Conservation (phyloP, 441 rosid genomes). For the Omphalea diandra region DNA sequence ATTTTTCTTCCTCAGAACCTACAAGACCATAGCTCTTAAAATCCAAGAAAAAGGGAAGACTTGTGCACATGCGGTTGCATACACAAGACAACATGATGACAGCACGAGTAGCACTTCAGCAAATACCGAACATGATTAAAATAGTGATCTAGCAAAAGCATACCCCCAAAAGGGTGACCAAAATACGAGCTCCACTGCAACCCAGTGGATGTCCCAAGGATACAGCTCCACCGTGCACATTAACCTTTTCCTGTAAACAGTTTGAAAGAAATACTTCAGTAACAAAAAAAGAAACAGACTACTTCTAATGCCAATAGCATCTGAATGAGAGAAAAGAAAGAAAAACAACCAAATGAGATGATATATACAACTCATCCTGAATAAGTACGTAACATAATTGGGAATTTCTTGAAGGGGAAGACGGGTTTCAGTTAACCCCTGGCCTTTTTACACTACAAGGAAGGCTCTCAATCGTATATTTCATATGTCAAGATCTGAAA, state of each 20-base stretch:
- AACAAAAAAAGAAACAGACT: not conserved
- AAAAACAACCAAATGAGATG: not conserved
- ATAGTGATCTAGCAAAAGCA: not conserved
- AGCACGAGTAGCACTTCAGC: not conserved
- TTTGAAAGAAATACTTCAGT: not conserved
- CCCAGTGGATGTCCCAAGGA: slow-evolving; percentile 97
- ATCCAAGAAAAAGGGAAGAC: not conserved
- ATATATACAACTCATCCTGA: not conserved
- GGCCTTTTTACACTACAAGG: too few species aligned
- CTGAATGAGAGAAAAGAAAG: not conserved
- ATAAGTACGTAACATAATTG: too few species aligned
- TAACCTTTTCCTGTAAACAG: slow-evolving; percentile 64
- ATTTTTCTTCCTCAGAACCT: slow-evolving; percentile 71
- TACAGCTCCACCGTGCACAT: slow-evolving; percentile 94
- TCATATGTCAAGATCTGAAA: not conserved
- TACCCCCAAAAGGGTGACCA: slow-evolving; percentile 92
- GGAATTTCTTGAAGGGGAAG: too few species aligned
- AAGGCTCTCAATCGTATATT: not conserved
- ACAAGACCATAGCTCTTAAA: slow-evolving; percentile 17
- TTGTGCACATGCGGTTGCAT: not conserved
- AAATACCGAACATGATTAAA: not conserved
- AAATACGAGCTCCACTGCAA: slow-evolving; percentile 95
- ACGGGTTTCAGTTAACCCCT: too few species aligned
- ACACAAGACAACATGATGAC: not conserved
- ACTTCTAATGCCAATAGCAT: not conserved